Conservation (phyloP, 2,329 filamentous ascomycete genomes). For the Cladorrhinum sp. region DNA sequence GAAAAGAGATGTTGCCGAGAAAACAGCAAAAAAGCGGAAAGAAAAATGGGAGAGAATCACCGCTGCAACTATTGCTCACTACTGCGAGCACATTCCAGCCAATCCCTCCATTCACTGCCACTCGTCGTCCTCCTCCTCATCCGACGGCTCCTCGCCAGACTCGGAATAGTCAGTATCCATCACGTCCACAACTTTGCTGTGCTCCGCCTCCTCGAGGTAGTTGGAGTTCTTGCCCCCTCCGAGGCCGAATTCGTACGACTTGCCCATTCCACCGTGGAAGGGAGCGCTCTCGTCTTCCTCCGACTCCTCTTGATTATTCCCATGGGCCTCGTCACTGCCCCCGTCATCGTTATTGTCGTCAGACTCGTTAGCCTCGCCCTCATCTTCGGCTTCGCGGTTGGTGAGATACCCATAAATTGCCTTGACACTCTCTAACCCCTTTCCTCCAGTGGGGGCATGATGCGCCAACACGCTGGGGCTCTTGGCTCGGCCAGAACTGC, state of each 20-base stretch:
- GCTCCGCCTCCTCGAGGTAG: neutral
- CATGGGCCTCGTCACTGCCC: no score
- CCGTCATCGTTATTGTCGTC: no score
- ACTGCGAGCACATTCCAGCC: neutral
- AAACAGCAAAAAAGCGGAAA: neutral
- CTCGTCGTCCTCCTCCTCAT: neutral
- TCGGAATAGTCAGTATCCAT: neutral
- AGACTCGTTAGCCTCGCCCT: neutral
- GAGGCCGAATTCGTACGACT: neutral
- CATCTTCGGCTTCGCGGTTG: neutral
- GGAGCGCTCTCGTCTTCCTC: neutral
- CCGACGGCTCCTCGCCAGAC: neutral
- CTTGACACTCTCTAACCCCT: neutral
- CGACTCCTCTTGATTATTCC: neutral
- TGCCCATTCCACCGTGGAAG: neutral
- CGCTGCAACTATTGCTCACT: no score
- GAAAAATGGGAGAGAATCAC: neutral
- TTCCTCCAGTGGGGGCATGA: neutral
- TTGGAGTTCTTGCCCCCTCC: neutral
- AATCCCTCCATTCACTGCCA: neutral
- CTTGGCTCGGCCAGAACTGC: no score
- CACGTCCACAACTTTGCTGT: neutral
- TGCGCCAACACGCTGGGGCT: no score
- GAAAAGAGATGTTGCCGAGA: no score
- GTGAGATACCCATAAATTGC: neutral